Percentiles rank a stretch among this genome's conserved stretches.
Conservation (phyloP, 2,329 filamentous ascomycete species). For the Penicillium brasilianum region DNA sequence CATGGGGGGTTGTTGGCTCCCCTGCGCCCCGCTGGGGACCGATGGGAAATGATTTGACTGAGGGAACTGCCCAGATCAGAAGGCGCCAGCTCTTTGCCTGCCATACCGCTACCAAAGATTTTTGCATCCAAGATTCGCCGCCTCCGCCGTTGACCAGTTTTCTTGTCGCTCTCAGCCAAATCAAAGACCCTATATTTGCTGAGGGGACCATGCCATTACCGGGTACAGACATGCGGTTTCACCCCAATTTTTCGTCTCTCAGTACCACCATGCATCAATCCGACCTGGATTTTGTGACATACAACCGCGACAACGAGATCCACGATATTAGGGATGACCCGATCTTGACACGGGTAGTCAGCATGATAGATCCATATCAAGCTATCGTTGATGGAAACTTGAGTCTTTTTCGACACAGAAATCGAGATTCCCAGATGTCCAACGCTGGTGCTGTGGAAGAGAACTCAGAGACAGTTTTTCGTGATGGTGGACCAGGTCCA, state of each 20-base stretch:
- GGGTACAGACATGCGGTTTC: background rate
- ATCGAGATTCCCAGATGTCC: background rate
- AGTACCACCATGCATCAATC: background rate
- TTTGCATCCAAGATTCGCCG: too few species aligned
- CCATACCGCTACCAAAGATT: too few species aligned
- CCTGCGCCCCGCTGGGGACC: too few species aligned
- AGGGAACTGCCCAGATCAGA: too few species aligned
- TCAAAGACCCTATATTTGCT: background rate
- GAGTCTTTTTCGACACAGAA: background rate
- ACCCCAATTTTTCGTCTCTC: background rate
- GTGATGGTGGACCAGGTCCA: background rate
- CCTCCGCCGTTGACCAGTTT: background rate
- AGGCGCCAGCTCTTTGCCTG: too few species aligned
- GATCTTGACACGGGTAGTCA: background rate
- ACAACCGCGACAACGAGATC: background rate
- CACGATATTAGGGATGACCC: background rate
- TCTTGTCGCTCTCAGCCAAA: background rate
- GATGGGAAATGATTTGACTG: too few species aligned
- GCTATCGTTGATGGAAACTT: background rate
- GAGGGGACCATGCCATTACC: too few species aligned
- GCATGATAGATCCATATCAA: background rate
- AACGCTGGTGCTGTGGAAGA: background rate
- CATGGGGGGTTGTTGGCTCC: background rate
- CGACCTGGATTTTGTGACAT: constrained; percentile 1
- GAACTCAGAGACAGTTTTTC: background rate